phyloP scores from a whole-genome alignment of 352 stramenopile species.

The Discostella stelligera region DNA sequence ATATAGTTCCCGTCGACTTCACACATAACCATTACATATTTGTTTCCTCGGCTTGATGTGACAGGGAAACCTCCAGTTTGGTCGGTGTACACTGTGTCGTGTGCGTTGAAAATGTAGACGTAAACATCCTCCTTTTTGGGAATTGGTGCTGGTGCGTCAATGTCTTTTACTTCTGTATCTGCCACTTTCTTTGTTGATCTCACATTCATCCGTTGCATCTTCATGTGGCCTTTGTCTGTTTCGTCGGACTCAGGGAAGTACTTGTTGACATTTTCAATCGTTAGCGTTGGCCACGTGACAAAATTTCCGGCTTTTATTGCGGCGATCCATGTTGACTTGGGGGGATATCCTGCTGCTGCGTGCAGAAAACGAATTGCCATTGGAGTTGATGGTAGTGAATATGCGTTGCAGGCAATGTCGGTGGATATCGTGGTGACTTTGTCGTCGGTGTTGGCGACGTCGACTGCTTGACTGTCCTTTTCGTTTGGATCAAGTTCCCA shows the following conservation, averaged over 20 bases:
- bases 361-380: neutral
- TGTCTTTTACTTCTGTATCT: neutral
- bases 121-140: too few relatives aligned
- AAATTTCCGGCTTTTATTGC: neutral
- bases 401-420: neutral
- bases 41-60: too few relatives aligned
- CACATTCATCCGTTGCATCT: neutral
- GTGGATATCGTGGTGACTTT: too few relatives aligned
- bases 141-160: neutral
- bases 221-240: neutral
- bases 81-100: too few relatives aligned
- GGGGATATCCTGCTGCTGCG: too few relatives aligned
- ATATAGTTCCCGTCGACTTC: too few relatives aligned
- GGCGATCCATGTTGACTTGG: neutral
- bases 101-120: neutral
- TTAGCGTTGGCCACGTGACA: neutral
- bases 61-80: too few relatives aligned
- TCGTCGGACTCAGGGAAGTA: neutral
- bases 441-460: too few relatives aligned
- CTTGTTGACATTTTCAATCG: neutral
- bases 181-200: conserved; percentile 1
- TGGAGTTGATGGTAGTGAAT: neutral
- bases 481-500: conserved; percentile 2
- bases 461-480: neutral
- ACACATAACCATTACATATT: too few relatives aligned